phyloP scores from a whole-genome alignment of 441 rosid species.

The Erodium moschatum region DNA sequence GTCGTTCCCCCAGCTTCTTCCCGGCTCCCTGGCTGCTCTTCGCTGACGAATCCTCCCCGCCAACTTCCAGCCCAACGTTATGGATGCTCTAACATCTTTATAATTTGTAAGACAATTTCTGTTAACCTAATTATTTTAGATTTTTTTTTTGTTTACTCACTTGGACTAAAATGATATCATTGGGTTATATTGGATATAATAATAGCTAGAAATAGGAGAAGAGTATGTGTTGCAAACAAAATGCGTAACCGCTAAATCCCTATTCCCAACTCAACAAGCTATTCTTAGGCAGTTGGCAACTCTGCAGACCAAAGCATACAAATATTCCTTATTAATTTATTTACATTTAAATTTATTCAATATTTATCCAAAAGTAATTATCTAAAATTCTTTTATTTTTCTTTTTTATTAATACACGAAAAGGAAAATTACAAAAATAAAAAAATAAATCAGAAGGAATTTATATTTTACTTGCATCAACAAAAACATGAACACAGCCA shows the following conservation, averaged over 20 bases:
- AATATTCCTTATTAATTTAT: conserved; percentile 20
- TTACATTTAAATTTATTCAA: not conserved
- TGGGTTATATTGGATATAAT: no score
- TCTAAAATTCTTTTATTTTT: not conserved
- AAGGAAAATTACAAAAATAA: not conserved
- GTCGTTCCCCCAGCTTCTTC: no score
- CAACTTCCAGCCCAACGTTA: no score
- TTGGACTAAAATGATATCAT: no score
- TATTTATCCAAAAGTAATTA: not conserved
- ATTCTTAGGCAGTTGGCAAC: conserved; percentile 25
- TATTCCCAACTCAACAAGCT: conserved; percentile 21
- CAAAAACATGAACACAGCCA: conserved; percentile 8
- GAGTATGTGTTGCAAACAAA: not conserved
- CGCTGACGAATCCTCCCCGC: no score
- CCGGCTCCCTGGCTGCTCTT: no score
- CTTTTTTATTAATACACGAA: not conserved
- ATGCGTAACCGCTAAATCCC: conserved; percentile 7
- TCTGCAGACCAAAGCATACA: not conserved
- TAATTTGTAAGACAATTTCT: no score
- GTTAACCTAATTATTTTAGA: no score
- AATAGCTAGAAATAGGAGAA: not conserved
- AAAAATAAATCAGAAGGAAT: no score
- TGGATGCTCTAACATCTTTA: no score
- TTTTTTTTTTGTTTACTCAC: no score
- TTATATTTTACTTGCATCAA: conserved; percentile 6